These are phyloP conservation scores for Luzula sylvatica DNA, from an alignment of 176 grass and related monocot genomes.

Conservation along the genomic window DNA sequence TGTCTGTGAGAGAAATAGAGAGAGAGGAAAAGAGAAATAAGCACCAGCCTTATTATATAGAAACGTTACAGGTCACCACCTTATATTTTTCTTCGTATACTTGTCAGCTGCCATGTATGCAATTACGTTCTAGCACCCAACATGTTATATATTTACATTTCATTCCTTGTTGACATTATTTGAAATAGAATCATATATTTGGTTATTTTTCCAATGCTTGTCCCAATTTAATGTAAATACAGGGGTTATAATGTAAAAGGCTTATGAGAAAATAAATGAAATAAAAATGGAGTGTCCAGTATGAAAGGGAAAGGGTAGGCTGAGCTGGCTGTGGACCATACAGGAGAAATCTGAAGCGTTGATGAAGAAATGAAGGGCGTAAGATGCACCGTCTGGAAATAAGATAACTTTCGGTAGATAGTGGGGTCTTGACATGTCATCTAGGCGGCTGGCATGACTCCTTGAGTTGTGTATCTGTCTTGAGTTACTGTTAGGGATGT, in stretches of 20 bases:
- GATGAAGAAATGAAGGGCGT: conserved; percentile 6
- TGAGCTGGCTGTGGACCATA: conserved; percentile 7
- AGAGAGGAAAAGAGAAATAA: conserved; percentile 7
- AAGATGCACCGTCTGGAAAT: conserved; percentile 3
- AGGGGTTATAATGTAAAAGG: neutral
- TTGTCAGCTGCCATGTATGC: neutral
- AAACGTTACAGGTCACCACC: neutral
- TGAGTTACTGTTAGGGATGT: too few species aligned
- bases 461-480: too few species aligned
- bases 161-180: neutral
- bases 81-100: conserved; percentile 5
- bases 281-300: neutral
- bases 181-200: too few species aligned
- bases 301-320: neutral
- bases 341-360: neutral
- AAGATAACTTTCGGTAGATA: conserved; percentile 36
- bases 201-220: too few species aligned
- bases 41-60: conserved; percentile 13
- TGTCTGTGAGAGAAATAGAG: neutral
- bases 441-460: conserved; percentile 6
- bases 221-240: too few species aligned
- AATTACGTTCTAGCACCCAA: too few species aligned
- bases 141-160: neutral
- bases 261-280: neutral
- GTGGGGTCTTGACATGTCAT: conserved; percentile 19